A percentile compares a stretch with the other conserved stretches of the same genome.
Evolutionary conservation across 2,329 filamentous ascomycete species (phyloP).

Genomic region (Colletotrichum sp.): DNA sequence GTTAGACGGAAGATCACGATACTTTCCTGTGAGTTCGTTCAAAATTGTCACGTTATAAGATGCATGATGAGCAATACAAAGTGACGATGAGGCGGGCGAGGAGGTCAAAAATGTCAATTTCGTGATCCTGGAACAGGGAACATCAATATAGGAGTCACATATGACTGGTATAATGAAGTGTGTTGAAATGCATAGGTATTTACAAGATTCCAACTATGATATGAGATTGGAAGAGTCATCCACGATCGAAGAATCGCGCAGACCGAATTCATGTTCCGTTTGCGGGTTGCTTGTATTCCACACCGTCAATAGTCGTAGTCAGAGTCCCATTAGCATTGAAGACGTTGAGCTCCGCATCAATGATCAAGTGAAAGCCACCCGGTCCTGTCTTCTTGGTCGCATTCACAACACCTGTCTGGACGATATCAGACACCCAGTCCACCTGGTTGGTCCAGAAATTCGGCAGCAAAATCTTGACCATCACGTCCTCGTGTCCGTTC

Average conservation of each 20-base stretch:
- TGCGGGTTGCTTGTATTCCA: slow-evolving; percentile 39
- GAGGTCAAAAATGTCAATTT: too few relatives aligned
- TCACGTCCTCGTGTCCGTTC: slow-evolving; percentile 39
- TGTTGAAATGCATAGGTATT: too few relatives aligned
- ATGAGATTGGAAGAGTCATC: too few relatives aligned
- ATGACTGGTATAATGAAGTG: too few relatives aligned
- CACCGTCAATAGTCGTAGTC: slow-evolving; percentile 39
- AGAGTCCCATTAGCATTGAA: slow-evolving; percentile 45
- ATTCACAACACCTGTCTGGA: slow-evolving; percentile 29
- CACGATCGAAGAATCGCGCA: too few relatives aligned
- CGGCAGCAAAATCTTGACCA: slow-evolving; percentile 22
- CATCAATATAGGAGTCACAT: accelerated
- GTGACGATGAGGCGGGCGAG: too few relatives aligned
- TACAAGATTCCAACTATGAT: too few relatives aligned
- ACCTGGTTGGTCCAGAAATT: slow-evolving; percentile 28
- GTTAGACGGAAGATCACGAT: too few relatives aligned
- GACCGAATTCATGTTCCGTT: slow-evolving; percentile 31
- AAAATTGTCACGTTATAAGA: too few relatives aligned
- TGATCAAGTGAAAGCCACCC: slow-evolving; percentile 41
- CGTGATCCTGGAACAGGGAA: too few relatives aligned
- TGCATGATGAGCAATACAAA: too few relatives aligned
- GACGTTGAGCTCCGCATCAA: slow-evolving; percentile 41
- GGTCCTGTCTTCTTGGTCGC: slow-evolving; percentile 42
- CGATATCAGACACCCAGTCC: slow-evolving; percentile 43
- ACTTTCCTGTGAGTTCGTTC: too few relatives aligned